phyloP scores from a whole-genome alignment of 2,329 filamentous ascomycete genomes.

The Rosellinia necatrix region DNA sequence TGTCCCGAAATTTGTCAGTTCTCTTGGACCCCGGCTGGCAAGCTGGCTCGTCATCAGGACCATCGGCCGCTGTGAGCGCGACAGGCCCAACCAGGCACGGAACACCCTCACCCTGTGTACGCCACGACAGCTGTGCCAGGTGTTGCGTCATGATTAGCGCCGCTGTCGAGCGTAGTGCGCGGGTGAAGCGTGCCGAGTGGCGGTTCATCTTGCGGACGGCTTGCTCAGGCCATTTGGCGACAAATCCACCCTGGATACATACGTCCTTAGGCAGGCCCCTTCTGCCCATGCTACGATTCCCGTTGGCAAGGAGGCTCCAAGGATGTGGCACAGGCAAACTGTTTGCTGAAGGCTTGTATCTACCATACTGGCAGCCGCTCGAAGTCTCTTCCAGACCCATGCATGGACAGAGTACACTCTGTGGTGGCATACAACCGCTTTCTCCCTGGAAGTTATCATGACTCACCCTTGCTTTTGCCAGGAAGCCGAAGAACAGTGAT shows the following conservation, averaged over 20 bases:
- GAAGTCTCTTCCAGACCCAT: no score
- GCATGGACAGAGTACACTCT: no score
- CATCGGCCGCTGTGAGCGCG: no score
- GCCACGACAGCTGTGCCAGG: no score
- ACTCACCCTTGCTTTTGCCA: slow-evolving; percentile 9
- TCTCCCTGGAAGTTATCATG: slow-evolving; percentile 9
- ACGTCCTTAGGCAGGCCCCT: not conserved
- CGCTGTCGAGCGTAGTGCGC: not conserved
- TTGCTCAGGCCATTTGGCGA: slow-evolving; percentile 1
- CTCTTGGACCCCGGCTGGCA: slow-evolving; percentile 7
- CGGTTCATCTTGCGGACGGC: slow-evolving; percentile 31
- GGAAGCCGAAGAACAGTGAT: slow-evolving; percentile 7
- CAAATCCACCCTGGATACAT: no score
- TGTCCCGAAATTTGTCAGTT: slow-evolving; percentile 22
- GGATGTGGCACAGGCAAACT: slow-evolving; percentile 3
- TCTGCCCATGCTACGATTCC: slow-evolving; percentile 6
- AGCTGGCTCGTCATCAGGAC: no score
- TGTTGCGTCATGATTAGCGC: slow-evolving; percentile 37
- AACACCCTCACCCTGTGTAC: no score
- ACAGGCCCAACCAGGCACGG: no score
- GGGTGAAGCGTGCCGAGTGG: slow-evolving; percentile 26
- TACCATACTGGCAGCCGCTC: no score
- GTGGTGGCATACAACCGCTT: no score
- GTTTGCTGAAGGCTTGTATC: not conserved
- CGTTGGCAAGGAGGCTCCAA: not conserved